A percentile compares a stretch with the other conserved stretches of the same genome.
These are phyloP conservation scores for Coleophoma crateriformis DNA, from an alignment of 2,329 filamentous ascomycete genomes.

Conservation along the genomic window DNA sequence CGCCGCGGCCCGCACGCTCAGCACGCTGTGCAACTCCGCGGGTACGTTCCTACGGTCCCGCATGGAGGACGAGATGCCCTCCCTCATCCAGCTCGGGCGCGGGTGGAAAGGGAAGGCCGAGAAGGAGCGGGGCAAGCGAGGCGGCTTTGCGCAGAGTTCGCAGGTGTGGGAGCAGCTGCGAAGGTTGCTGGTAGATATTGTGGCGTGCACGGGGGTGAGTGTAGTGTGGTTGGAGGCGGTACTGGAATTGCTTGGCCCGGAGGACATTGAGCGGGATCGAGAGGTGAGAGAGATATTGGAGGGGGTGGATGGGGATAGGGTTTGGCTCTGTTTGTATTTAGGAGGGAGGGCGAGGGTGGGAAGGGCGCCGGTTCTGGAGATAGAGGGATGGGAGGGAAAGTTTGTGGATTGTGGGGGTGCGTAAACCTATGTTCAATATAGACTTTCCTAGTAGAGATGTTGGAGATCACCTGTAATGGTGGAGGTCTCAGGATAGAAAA, in stretches of 20 bases:
- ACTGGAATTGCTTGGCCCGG: slow-evolving; percentile 50
- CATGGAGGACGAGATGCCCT: slow-evolving; percentile 67
- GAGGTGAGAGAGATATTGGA: slow-evolving; percentile 55
- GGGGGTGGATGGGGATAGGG: slow-evolving; percentile 64
- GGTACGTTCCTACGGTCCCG: slow-evolving; percentile 77
- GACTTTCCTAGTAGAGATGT: too few species aligned
- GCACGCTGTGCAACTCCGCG: slow-evolving; percentile 62
- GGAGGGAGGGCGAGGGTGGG: slow-evolving; percentile 6
- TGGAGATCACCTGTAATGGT: too few species aligned
- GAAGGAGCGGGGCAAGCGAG: slow-evolving; percentile 33
- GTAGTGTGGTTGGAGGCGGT: slow-evolving; percentile 69
- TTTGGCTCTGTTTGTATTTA: slow-evolving; percentile 60
- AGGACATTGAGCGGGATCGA: slow-evolving; percentile 36
- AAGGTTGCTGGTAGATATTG: slow-evolving; percentile 52
- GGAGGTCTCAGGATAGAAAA: too few species aligned
- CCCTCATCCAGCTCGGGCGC: slow-evolving; percentile 46
- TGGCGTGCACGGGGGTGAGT: slow-evolving; percentile 56
- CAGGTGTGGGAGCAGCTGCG: slow-evolving; percentile 61
- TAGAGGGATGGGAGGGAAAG: slow-evolving; percentile 27
- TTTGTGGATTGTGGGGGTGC: slow-evolving; percentile 21
- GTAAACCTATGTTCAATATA: too few species aligned
- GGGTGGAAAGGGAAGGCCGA: slow-evolving; percentile 28
- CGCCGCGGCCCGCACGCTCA: slow-evolving; percentile 64
- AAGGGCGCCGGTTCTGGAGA: slow-evolving; percentile 17
- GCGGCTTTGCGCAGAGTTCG: slow-evolving; percentile 53